Conservation (phyloP, 495 filamentous ascomycete species). For the Tuber magnatum region DNA sequence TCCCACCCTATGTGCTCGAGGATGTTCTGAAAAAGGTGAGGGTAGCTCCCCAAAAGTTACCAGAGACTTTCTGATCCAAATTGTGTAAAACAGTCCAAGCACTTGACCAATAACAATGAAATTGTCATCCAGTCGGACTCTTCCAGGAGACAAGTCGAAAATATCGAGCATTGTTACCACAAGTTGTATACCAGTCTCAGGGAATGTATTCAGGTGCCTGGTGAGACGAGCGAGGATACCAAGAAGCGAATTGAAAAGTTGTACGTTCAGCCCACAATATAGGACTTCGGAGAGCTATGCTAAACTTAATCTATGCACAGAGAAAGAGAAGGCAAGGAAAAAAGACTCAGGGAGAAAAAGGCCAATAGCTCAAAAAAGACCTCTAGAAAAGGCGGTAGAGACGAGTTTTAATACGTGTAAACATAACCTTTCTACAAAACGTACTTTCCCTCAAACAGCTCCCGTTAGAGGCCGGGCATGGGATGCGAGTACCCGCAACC, state of each 20-base stretch:
- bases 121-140: conserved; percentile 63
- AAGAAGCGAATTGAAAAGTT: conserved; percentile 55
- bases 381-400: conserved; percentile 50
- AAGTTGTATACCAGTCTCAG: conserved; percentile 56
- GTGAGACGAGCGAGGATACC: conserved; percentile 58
- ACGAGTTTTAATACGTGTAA: conserved; percentile 25
- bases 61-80: conserved; percentile 48
- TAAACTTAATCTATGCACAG: conserved; percentile 45
- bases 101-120: conserved; percentile 47
- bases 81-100: conserved; percentile 47
- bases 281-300: neutral
- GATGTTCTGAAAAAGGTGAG: conserved; percentile 59
- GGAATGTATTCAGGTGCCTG: conserved; percentile 54
- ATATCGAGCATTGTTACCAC: conserved; percentile 57
- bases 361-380: conserved; percentile 71
- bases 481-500: neutral
- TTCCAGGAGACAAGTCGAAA: conserved; percentile 57
- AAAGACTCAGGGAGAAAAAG: conserved; percentile 69
- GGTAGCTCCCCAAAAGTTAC: conserved; percentile 42
- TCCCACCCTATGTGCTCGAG: conserved; percentile 64
- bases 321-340: conserved; percentile 62
- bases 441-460: neutral
- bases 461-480: neutral
- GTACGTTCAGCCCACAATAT: conserved; percentile 47
- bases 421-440: neutral